These are phyloP conservation scores for Cercospora nicotianae DNA, from an alignment of 2,329 filamentous ascomycete species.

Conservation along the genomic window DNA sequence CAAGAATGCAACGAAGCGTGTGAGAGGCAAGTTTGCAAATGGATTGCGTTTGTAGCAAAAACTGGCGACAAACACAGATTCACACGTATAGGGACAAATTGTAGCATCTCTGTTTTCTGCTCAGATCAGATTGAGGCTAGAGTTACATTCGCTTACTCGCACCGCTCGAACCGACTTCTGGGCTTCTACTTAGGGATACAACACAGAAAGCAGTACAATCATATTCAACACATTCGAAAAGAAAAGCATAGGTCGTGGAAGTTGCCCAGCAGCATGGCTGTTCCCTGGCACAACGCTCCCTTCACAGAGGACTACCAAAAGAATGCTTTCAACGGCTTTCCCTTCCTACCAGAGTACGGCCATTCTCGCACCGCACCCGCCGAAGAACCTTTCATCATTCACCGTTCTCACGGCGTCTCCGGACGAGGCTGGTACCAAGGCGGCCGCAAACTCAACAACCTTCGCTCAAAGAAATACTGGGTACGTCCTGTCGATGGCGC, in stretches of 20 bases:
- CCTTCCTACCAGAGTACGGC: constrained; percentile 30
- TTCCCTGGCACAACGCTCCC: constrained; percentile 20
- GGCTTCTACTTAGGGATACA: background rate
- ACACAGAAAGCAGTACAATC: background rate
- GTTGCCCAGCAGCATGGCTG: constrained; percentile 15
- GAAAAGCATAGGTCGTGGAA: background rate
- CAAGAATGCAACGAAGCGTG: background rate
- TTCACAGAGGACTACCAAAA: constrained; percentile 28
- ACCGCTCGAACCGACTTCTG: background rate
- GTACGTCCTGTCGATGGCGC: constrained; percentile 49
- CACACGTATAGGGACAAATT: background rate
- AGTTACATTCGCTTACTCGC: background rate
- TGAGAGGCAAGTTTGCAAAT: background rate
- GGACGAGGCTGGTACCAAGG: constrained; percentile 33
- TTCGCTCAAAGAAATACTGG: constrained; percentile 44
- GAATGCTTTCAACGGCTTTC: constrained; percentile 29
- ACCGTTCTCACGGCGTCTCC: constrained; percentile 14
- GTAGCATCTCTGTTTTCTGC: background rate
- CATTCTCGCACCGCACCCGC: constrained; percentile 29
- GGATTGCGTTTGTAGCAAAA: constrained; percentile 14
- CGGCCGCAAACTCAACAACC: constrained; percentile 23
- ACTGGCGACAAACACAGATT: background rate
- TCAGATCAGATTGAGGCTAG: background rate
- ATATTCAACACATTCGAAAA: background rate
- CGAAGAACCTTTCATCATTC: constrained; percentile 34